These are phyloP conservation scores for Corylus avellana DNA, from an alignment of 306 rosid genomes.

Conservation along the genomic window DNA sequence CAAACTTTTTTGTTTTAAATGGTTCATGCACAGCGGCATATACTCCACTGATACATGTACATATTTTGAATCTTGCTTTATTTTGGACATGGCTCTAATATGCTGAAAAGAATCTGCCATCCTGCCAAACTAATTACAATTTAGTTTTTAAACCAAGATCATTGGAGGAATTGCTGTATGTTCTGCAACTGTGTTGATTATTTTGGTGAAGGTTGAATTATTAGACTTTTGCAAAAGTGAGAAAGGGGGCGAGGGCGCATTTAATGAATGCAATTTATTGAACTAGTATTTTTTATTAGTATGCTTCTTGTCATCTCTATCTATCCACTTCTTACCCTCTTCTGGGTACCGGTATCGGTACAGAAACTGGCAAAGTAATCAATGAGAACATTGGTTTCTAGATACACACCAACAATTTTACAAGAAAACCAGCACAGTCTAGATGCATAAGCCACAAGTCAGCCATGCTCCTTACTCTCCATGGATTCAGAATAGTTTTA, in stretches of 20 bases:
- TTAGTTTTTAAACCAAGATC: background rate
- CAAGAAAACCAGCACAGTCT: background rate
- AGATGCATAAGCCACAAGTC: background rate
- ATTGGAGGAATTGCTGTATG: background rate
- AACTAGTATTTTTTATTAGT: background rate
- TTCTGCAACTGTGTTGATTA: background rate
- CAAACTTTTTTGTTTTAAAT: background rate
- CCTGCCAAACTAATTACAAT: background rate
- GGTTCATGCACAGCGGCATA: background rate
- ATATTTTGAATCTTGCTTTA: background rate
- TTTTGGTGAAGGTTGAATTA: background rate
- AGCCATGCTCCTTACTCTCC: background rate
- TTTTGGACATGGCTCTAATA: background rate
- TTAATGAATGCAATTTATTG: background rate
- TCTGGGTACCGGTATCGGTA: background rate
- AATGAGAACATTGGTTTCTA: background rate
- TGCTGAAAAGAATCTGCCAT: background rate
- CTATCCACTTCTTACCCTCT: background rate
- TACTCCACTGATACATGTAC: background rate
- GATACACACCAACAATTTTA: background rate
- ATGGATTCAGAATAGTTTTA: background rate
- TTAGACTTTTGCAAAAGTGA: background rate
- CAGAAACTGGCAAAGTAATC: background rate
- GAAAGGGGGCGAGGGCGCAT: background rate
- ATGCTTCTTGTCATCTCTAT: background rate